Evolutionary conservation across 768 basidiomycete genomes (phyloP).

Genomic region (Russula vinacea): DNA sequence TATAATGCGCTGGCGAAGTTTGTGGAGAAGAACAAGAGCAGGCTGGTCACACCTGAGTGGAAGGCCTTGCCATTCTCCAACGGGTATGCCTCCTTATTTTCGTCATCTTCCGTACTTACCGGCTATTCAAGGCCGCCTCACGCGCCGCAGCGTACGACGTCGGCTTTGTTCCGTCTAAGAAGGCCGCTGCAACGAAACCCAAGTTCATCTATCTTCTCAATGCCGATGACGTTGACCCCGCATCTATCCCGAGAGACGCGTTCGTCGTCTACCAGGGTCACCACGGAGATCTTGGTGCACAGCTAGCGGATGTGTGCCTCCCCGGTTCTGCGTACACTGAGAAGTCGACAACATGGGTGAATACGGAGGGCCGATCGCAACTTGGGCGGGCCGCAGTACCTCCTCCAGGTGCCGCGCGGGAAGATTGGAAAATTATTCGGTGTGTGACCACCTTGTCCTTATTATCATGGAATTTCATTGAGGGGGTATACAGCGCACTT

Average conservation of each 20-base stretch:
- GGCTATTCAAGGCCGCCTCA: constrained; percentile 66
- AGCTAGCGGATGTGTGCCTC: constrained; percentile 94
- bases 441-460: constrained; percentile 36
- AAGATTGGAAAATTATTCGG: constrained; percentile 98
- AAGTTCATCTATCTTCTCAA: constrained; percentile 97
- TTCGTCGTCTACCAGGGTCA: constrained; percentile 99
- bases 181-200: constrained; percentile 69
- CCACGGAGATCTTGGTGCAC: constrained; percentile 95
- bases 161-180: constrained; percentile 84
- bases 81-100: constrained; percentile 53
- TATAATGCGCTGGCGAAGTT: constrained; percentile 77
- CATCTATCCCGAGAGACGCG: constrained; percentile 82
- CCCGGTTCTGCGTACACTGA: constrained; percentile 95
- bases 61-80: constrained; percentile 93
- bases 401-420: constrained; percentile 90
- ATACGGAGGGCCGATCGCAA: constrained; percentile 93
- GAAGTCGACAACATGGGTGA: constrained; percentile 88
- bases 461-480: background rate
- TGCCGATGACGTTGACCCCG: constrained; percentile 89
- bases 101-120: constrained; percentile 6
- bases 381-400: constrained; percentile 87
- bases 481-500: constrained; percentile 56
- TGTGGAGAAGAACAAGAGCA: constrained; percentile 71
- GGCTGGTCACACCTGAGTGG: constrained; percentile 85
- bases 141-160: constrained; percentile 92